A percentile compares a stretch with the other conserved stretches of the same genome.
These are phyloP conservation scores for Cruciata laevipes DNA, from an alignment of 257 asterid genomes.

Conservation along the genomic window DNA sequence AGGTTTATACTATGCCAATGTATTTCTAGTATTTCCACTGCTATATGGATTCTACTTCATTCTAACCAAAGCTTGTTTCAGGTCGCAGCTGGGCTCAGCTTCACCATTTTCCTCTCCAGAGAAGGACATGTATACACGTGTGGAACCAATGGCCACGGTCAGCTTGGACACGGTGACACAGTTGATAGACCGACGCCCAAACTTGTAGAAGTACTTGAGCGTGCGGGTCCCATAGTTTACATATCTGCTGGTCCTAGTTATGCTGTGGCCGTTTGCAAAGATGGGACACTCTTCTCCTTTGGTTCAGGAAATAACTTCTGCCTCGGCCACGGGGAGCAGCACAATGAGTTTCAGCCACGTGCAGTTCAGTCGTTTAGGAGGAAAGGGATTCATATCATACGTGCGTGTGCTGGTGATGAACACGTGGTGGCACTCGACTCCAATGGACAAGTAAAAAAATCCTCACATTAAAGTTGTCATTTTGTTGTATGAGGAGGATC, in stretches of 20 bases:
- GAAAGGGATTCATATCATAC: constrained; percentile 51
- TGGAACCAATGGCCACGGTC: constrained; percentile 69
- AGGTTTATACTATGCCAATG: constrained; percentile 33
- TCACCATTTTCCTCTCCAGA: constrained; percentile 66
- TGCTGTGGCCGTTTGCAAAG: constrained; percentile 52
- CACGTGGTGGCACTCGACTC: constrained; percentile 91
- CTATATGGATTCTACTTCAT: neutral
- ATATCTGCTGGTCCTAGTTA: constrained; percentile 71
- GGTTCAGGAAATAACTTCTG: constrained; percentile 82
- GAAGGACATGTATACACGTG: constrained; percentile 73
- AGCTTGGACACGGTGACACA: constrained; percentile 79
- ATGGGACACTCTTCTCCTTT: constrained; percentile 69
- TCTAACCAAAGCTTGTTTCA: constrained; percentile 26
- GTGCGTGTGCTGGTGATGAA: constrained; percentile 81
- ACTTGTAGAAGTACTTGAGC: constrained; percentile 41
- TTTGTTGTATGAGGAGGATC: neutral
- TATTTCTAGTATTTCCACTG: neutral
- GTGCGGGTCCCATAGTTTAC: constrained; percentile 39
- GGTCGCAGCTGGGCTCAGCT: constrained; percentile 86
- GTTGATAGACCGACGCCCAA: constrained; percentile 54
- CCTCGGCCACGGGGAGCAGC: constrained; percentile 88
- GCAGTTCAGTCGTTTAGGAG: constrained; percentile 50
- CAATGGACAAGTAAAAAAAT: constrained; percentile 49
- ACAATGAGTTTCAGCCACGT: constrained; percentile 63
- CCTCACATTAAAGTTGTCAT: constrained; percentile 1